Percentiles rank a stretch among this genome's conserved stretches.
Conservation (phyloP, 768 basidiomycete genomes). For the Xerocomellus chrysenteron region DNA sequence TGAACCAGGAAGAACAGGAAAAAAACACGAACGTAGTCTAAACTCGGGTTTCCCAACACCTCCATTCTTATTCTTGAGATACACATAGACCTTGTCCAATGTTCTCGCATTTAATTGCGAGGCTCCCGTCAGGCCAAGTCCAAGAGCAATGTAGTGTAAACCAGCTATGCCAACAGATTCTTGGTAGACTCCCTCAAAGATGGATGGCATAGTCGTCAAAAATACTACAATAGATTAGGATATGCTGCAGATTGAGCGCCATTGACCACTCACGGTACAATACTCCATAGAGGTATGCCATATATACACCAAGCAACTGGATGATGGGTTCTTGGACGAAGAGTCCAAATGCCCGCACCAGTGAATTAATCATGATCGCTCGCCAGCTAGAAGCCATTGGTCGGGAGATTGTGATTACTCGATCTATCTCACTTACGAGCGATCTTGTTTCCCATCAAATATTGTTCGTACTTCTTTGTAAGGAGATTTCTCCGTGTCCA, state of each 20-base stretch:
- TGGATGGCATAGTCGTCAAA: slow-evolving; percentile 60
- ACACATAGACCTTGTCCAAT: slow-evolving; percentile 55
- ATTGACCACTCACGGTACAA: slow-evolving; percentile 47
- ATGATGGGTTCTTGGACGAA: slow-evolving; percentile 63
- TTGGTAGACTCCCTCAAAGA: slow-evolving; percentile 55
- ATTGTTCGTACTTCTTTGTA: slow-evolving; percentile 44
- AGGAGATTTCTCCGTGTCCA: slow-evolving; percentile 48
- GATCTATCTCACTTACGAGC: slow-evolving; percentile 38
- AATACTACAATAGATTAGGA: slow-evolving; percentile 45
- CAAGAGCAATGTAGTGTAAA: slow-evolving; percentile 70
- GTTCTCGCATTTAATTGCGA: slow-evolving; percentile 54
- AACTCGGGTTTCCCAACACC: slow-evolving; percentile 56
- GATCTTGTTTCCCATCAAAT: slow-evolving; percentile 40
- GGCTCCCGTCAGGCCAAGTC: slow-evolving; percentile 54
- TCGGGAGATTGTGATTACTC: not conserved
- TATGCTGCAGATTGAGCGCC: not conserved
- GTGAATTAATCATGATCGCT: slow-evolving; percentile 47
- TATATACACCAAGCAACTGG: slow-evolving; percentile 64
- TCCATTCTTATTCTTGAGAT: slow-evolving; percentile 50
- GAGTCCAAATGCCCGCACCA: slow-evolving; percentile 68
- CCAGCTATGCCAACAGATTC: slow-evolving; percentile 58
- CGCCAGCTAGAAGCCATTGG: slow-evolving; percentile 42
- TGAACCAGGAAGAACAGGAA: not conserved
- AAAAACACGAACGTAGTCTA: slow-evolving; percentile 41
- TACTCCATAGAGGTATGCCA: slow-evolving; percentile 67